A percentile compares a stretch with the other conserved stretches of the same genome.
phyloP scores from a whole-genome alignment of 495 filamentous ascomycete species.

The Penicillium salamii region DNA sequence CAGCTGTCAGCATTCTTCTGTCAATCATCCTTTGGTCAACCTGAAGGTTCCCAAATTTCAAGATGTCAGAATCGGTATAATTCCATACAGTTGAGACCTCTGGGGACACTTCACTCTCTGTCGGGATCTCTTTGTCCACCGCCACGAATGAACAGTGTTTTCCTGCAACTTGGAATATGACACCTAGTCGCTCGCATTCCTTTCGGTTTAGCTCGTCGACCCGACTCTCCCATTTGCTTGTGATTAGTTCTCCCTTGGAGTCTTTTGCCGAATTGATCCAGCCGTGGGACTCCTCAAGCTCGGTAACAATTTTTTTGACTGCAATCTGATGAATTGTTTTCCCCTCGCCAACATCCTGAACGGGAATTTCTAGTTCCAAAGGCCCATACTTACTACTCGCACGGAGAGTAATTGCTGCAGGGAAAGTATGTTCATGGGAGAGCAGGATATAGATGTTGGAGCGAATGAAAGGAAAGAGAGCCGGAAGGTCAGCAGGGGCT shows the following conservation, averaged over 20 bases:
- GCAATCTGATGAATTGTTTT: conserved; percentile 8
- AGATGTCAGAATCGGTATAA: not conserved
- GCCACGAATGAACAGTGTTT: conserved; percentile 9
- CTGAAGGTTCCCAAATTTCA: not conserved
- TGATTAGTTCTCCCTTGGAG: not conserved
- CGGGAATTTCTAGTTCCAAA: conserved; percentile 4
- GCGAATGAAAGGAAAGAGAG: conserved; percentile 11
- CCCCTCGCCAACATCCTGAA: conserved; percentile 4
- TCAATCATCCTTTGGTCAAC: not conserved
- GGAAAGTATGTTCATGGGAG: not conserved
- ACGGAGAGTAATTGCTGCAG: conserved; percentile 5
- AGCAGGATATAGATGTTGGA: conserved; percentile 6
- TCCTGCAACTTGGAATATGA: conserved; percentile 6
- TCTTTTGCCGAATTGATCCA: conserved; percentile 8
- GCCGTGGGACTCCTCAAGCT: conserved; percentile 4
- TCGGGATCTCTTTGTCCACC: not conserved
- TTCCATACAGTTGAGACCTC: too few species aligned
- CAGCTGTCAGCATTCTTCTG: not conserved
- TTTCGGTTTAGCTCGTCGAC: conserved; percentile 2
- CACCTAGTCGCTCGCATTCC: conserved; percentile 11
- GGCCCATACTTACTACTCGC: conserved; percentile 5
- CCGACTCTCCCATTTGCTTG: not conserved
- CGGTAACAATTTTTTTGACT: not conserved
- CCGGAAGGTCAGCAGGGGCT: conserved; percentile 3
- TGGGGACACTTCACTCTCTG: not conserved